phyloP scores from a whole-genome alignment of 176 grass and related monocot genomes.

The Alloteropsis semialata region DNA sequence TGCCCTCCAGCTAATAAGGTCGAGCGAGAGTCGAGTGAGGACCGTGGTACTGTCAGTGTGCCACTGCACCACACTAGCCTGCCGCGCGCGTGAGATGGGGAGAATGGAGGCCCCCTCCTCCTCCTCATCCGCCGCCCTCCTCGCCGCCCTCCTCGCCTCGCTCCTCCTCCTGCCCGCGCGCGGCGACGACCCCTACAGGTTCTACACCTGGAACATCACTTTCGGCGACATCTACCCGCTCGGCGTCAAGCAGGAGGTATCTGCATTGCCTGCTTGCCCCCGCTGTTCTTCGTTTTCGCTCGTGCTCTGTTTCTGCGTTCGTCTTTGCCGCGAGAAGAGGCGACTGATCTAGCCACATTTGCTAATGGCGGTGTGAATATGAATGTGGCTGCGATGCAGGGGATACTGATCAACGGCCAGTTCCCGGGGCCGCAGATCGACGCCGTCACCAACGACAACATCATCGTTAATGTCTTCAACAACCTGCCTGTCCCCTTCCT shows the following conservation, averaged over 20 bases:
- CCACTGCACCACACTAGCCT: background rate
- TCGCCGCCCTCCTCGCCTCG: background rate
- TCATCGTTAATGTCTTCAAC: constrained; percentile 97
- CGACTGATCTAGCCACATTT: background rate
- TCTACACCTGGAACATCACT: constrained; percentile 88
- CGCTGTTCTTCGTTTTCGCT: background rate
- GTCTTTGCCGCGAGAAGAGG: background rate
- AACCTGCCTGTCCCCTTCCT: constrained; percentile 79
- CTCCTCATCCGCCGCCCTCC: constrained; percentile 2
- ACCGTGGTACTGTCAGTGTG: too few relatives aligned
- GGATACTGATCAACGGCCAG: constrained; percentile 96
- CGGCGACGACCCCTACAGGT: constrained; percentile 69
- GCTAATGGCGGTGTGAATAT: background rate
- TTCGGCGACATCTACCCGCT: constrained; percentile 81
- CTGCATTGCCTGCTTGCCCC: background rate
- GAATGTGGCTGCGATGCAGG: constrained; percentile 45
- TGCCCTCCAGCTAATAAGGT: background rate
- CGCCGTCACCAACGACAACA: constrained; percentile 92
- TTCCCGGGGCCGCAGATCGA: constrained; percentile 98
- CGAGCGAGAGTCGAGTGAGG: too few relatives aligned
- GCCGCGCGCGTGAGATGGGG: background rate
- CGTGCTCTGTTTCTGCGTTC: background rate
- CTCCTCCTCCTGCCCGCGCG: constrained; percentile 13
- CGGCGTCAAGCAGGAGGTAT: constrained; percentile 75
- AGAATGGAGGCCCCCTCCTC: constrained; percentile 24